Evolutionary conservation across 352 stramenopile genomes (phyloP).

Genomic region (Globisporangium lucens): DNA sequence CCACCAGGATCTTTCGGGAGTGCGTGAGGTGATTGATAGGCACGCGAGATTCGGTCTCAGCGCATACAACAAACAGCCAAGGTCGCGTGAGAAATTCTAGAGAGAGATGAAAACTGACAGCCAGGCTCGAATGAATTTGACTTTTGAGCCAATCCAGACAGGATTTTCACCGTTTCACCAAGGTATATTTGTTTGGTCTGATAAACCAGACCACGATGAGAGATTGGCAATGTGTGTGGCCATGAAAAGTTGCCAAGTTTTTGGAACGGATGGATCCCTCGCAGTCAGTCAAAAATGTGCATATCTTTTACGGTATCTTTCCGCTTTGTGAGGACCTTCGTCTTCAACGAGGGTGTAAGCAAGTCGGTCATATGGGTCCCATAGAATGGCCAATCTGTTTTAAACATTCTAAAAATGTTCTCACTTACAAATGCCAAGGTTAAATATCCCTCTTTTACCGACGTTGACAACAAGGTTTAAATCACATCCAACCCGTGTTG

Average conservation of each 20-base stretch:
- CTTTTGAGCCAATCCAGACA: background rate
- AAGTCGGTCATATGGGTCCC: background rate
- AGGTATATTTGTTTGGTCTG: background rate
- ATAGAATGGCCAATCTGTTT: background rate
- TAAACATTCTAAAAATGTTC: background rate
- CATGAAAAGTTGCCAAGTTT: background rate
- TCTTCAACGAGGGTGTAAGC: background rate
- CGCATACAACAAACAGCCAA: background rate
- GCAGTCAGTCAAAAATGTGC: background rate
- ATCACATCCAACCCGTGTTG: background rate
- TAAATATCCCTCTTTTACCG: background rate
- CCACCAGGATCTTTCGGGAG: background rate
- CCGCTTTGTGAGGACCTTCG: background rate
- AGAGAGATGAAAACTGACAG: background rate
- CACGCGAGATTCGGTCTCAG: slow-evolving; percentile 1
- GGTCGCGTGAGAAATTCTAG: background rate
- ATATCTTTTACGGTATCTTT: slow-evolving; percentile 3
- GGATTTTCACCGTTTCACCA: background rate
- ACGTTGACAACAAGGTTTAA: background rate
- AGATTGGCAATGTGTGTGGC: background rate
- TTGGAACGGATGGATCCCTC: background rate
- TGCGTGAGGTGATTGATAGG: background rate
- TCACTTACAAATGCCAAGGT: background rate
- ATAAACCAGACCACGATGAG: too few relatives aligned
- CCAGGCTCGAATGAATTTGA: background rate